Evolutionary conservation across 768 basidiomycete genomes (phyloP).

Genomic region (Auricularia sp.): DNA sequence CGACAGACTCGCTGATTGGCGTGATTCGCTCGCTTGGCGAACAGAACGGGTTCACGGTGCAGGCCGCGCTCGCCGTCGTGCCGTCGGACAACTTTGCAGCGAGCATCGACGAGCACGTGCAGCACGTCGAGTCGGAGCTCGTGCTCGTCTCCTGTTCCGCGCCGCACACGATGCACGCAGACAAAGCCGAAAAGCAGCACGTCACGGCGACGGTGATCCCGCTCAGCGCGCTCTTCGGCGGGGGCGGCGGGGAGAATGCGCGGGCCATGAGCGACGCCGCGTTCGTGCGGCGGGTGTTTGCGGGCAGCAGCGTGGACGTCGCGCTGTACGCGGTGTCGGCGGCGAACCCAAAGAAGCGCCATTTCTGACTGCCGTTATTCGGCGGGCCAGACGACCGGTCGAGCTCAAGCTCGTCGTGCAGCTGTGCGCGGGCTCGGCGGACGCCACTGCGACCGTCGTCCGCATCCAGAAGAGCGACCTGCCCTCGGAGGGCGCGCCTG

Average conservation of each 20-base stretch:
- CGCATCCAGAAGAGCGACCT: conserved; percentile 46
- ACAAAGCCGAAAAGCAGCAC: conserved; percentile 7
- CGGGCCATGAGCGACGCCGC: conserved; percentile 57
- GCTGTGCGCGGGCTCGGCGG: conserved; percentile 53
- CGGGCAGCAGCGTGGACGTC: conserved; percentile 56
- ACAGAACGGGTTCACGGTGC: conserved; percentile 41
- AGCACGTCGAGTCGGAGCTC: conserved; percentile 51
- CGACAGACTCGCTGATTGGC: conserved; percentile 60
- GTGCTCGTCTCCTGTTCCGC: conserved; percentile 77
- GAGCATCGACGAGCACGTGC: conserved; percentile 61
- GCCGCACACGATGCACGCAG: conserved; percentile 18
- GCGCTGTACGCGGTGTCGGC: conserved; percentile 45
- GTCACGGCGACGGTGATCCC: conserved; percentile 37
- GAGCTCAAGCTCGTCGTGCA: conserved; percentile 80
- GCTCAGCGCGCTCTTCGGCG: conserved; percentile 56
- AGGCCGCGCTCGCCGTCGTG: conserved; percentile 30
- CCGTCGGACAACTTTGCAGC: conserved; percentile 29
- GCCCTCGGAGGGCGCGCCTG: conserved; percentile 7
- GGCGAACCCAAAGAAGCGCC: conserved; percentile 28
- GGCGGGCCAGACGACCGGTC: conserved; percentile 90
- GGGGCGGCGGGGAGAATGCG: conserved; percentile 30
- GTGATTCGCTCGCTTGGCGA: conserved; percentile 72
- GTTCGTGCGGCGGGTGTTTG: conserved; percentile 76
- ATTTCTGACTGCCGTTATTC: conserved; percentile 83
- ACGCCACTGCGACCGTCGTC: conserved; percentile 65